Evolutionary conservation across 2,329 filamentous ascomycete species (phyloP), one percentile per base, ranked within the genome.

Genomic region (Venturia effusa): DNA sequence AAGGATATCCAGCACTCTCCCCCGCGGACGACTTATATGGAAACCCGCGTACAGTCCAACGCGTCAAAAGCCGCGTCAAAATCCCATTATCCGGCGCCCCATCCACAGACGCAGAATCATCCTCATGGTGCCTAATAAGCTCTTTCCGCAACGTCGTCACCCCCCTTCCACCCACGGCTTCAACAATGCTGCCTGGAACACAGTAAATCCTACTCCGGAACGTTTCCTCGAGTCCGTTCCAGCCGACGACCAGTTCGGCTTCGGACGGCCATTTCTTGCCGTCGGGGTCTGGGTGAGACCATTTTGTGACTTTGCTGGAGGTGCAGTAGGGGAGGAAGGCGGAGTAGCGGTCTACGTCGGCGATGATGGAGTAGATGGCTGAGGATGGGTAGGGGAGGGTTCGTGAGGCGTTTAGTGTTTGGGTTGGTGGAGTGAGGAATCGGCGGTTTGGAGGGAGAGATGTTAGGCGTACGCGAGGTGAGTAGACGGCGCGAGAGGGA

Each of bases 281-380:
- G 17, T 60, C 11, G 3, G 72, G 74, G 64, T 77, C 74, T 63
- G 71, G 65, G 19, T 73, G 68, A 11, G 74, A 73, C 83, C 88
- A 91, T 65, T 81, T 80, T 1, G 91, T 96, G 48, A 97, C 91
- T 66, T 81, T 83, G 43, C 89, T 92, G 57, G 80, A 80, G 54
- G 84, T 83, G 77, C 93, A 96, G 82, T 95, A 97, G 13, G 94
- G 94, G n/a, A 99, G 84, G 80, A 97, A 99, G 68, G 80, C 74
- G 43, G 83, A 80, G 83, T 99, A 99, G 67, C 85, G 85, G 74
- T 90, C 84, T 68, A 99, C 86, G 75, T 97, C 91, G 77, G 92
- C 86, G 74, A 99, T 92, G 63, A 97, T 83, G 68, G 81, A 80
- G 83, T 94, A 99, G 69, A 99, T 86, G 1, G 84, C 80, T 4